phyloP scores from a whole-genome alignment of 1,284 basidiomycete genomes.

The Rhodotorula sp. region DNA sequence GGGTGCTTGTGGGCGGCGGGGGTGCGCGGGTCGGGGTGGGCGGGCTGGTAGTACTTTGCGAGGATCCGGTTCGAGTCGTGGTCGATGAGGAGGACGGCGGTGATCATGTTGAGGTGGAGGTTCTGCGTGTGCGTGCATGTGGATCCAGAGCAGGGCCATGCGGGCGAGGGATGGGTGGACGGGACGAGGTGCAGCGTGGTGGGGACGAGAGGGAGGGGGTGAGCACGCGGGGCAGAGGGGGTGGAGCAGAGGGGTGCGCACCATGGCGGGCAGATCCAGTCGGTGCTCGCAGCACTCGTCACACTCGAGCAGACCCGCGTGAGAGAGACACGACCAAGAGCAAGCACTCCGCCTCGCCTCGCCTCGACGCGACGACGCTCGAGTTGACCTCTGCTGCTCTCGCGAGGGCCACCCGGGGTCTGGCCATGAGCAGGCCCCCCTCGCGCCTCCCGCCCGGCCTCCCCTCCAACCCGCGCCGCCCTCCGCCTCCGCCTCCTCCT shows the following conservation, averaged over 20 bases:
- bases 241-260: not conserved
- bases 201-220: conserved; percentile 4
- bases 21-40: conserved; percentile 56
- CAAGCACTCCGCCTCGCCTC: not conserved
- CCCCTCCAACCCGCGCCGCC: too few species aligned
- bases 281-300: not conserved
- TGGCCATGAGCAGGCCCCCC: too few species aligned
- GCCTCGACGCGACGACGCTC: too few species aligned
- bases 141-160: too few species aligned
- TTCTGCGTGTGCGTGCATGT: conserved; percentile 57
- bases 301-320: not conserved
- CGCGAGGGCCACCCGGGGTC: too few species aligned
- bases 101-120: conserved; percentile 79
- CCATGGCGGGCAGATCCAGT: not conserved
- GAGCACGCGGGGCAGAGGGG: not conserved
- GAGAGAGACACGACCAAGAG: too few species aligned
- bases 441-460: too few species aligned
- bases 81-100: conserved; percentile 89
- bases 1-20: conserved; percentile 30
- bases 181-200: not conserved
- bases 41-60: conserved; percentile 88
- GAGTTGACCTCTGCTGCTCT: too few species aligned
- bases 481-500: too few species aligned
- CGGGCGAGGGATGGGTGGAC: not conserved
- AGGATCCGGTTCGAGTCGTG: conserved; percentile 90